A percentile compares a stretch with the other conserved stretches of the same genome.
Evolutionary conservation across 148 eudicot species (phyloP).

Genomic region (Drosera capensis): DNA sequence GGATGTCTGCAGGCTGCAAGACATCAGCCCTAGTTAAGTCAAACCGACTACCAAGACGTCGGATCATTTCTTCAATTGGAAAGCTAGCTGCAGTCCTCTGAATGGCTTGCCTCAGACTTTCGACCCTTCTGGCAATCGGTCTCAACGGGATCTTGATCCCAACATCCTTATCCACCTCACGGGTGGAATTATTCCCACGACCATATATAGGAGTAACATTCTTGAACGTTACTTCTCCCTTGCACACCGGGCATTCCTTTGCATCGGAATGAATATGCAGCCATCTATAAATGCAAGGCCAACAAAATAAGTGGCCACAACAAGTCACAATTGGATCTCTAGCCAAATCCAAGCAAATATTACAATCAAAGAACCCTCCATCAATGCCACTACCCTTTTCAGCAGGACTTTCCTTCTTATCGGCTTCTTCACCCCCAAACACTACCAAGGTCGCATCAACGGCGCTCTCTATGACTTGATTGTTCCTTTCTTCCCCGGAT

Average conservation of each 20-base stretch:
- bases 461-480: conserved; percentile 14
- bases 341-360: conserved; percentile 84
- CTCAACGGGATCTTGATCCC: conserved; percentile 50
- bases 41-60: conserved; percentile 67
- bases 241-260: conserved; percentile 92
- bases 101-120: conserved; percentile 80
- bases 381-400: conserved; percentile 36
- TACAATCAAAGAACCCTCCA: conserved; percentile 76
- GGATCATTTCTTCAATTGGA: conserved; percentile 85
- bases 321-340: conserved; percentile 88
- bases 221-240: conserved; percentile 75
- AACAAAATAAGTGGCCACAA: conserved; percentile 97
- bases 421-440: conserved; percentile 20
- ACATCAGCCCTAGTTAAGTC: conserved; percentile 47
- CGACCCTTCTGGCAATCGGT: conserved; percentile 61
- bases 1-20: conserved; percentile 24
- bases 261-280: conserved; percentile 58
- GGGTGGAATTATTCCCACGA: conserved; percentile 35
- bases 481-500: conserved; percentile 39
- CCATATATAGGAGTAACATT: conserved; percentile 80
- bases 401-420: conserved; percentile 37
- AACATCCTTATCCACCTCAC: conserved; percentile 27
- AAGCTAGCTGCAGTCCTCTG: conserved; percentile 50
- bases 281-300: conserved; percentile 97
- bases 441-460: too few relatives aligned